A percentile compares a stretch with the other conserved stretches of the same genome.
Conservation (phyloP, 1,139 yeast species). For the Lodderomyces beijingensis region DNA sequence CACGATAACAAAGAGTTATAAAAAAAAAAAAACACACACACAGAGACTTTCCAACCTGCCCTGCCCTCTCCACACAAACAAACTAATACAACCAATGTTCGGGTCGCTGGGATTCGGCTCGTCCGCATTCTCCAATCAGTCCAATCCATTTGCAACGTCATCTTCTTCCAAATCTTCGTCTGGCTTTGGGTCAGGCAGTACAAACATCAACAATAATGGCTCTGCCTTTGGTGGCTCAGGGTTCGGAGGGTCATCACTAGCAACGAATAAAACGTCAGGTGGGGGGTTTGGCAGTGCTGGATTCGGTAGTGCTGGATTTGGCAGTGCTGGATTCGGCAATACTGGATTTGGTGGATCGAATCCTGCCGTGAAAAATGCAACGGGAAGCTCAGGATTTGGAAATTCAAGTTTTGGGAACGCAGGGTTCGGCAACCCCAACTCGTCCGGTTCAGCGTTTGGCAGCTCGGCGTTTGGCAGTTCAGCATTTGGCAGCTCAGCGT, state of each 20-base stretch:
- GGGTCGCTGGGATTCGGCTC: slow-evolving; percentile 19
- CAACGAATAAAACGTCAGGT: slow-evolving; percentile 8
- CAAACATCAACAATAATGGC: too few relatives aligned
- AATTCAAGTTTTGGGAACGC: slow-evolving; percentile 13
- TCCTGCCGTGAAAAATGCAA: slow-evolving; percentile 2
- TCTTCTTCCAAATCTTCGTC: slow-evolving; percentile 10
- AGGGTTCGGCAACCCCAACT: slow-evolving; percentile 6
- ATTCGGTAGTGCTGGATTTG: slow-evolving; percentile 12
- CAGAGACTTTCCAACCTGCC: too few relatives aligned
- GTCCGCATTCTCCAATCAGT: slow-evolving; percentile 12
- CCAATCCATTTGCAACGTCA: slow-evolving; percentile 10
- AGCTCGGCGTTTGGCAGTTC: slow-evolving; percentile 11
- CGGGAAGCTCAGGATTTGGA: slow-evolving; percentile 8
- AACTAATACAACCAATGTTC: too few relatives aligned
- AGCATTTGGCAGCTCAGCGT: slow-evolving; percentile 4
- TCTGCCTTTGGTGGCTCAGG: slow-evolving; percentile 3
- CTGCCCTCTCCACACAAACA: too few relatives aligned
- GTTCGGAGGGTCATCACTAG: slow-evolving; percentile 1
- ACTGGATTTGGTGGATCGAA: slow-evolving; percentile 9
- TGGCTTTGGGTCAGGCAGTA: slow-evolving; percentile 9
- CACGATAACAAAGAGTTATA: too few relatives aligned
- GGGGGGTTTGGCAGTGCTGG: slow-evolving; percentile 10
- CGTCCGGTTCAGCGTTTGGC: slow-evolving; percentile 10
- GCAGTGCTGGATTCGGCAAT: slow-evolving; percentile 12
- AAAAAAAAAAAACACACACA: too few relatives aligned